Evolutionary conservation across 768 basidiomycete genomes (phyloP), one percentile per base, ranked within the genome.

Genomic region (Termitomyces sp.): DNA sequence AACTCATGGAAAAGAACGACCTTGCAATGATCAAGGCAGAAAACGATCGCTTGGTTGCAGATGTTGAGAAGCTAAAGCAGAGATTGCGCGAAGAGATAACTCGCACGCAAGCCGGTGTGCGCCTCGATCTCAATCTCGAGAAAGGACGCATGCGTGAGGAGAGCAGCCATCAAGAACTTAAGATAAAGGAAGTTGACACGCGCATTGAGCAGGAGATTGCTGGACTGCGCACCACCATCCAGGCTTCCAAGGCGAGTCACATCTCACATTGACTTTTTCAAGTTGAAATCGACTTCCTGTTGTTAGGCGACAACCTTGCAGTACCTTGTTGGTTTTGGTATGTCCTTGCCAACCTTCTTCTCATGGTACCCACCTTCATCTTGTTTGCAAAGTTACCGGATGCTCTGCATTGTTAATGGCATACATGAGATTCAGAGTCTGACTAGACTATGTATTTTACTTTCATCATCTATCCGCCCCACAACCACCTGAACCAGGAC

Each of bases 181-280:
- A 98, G 83, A 91, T 98, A 68, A 94, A 93, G 71, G 96, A 99
- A 71, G 95, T 98, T 18, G 96, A 98, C 67, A 98, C 96, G 4
- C 77, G 92, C 69, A 98, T 98, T 64, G 96, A 99, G 72, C 91
- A 92, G 69, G 95, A 98, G 73, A 96, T 96, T 68, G 93, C 94
- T 9, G 86, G 84, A 2, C 71, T 97, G 55, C 78, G 91, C 57
- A 95, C 92, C 2, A 78, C 86, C 7, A 93, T 93, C 36, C 91
- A 94, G 68, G 85, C 89, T 0, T 90, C 90, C 55, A 94, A 94
- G 83, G 90, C 86, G 57, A 36, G 78, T 60, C 39, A 6, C 9
- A 30, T 55, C 11, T 20, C 37, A 52, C 34, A 30, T 16, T 51
- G 55, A 36, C 51, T 33, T 37, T 57, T 12, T 47, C 34, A 48